A percentile compares a stretch with the other conserved stretches of the same genome.
phyloP scores from a whole-genome alignment of 1,139 yeast species.

The Protomyces lactucae-debilis region DNA sequence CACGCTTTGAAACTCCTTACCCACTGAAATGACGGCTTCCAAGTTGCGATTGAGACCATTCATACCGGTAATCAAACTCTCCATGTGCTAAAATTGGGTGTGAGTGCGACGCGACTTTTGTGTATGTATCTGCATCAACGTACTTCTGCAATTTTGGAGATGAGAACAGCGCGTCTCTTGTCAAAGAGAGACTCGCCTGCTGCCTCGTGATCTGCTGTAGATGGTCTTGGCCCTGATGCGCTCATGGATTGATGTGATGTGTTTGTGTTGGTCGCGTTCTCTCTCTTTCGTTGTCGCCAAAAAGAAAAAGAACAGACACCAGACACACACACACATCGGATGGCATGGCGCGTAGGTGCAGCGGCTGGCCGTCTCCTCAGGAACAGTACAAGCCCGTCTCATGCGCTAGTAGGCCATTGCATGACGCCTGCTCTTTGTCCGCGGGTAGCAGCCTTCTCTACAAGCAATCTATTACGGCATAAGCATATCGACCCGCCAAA shows the following conservation, averaged over 20 bases:
- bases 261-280: neutral
- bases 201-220: neutral
- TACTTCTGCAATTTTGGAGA: neutral
- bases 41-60: constrained; percentile 34
- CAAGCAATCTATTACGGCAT: constrained; percentile 43
- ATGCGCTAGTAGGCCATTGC: no score
- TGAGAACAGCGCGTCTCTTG: neutral
- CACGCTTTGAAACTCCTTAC: constrained; percentile 35
- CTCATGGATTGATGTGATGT: neutral
- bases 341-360: no score
- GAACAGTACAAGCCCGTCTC: no score
- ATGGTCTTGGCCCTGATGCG: neutral
- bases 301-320: neutral
- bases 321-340: no score
- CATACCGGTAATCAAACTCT: constrained; percentile 33
- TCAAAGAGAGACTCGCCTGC: neutral
- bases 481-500: constrained; percentile 87
- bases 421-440: neutral
- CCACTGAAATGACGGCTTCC: constrained; percentile 35
- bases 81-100: constrained; percentile 30
- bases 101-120: neutral
- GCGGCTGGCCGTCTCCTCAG: no score
- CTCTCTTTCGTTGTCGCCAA: neutral
- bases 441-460: constrained; percentile 26
- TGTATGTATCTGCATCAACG: neutral